Base-by-base conservation (phyloP, 371 early-diverging fungal species). In the Rhizopus sp. region DNA sequence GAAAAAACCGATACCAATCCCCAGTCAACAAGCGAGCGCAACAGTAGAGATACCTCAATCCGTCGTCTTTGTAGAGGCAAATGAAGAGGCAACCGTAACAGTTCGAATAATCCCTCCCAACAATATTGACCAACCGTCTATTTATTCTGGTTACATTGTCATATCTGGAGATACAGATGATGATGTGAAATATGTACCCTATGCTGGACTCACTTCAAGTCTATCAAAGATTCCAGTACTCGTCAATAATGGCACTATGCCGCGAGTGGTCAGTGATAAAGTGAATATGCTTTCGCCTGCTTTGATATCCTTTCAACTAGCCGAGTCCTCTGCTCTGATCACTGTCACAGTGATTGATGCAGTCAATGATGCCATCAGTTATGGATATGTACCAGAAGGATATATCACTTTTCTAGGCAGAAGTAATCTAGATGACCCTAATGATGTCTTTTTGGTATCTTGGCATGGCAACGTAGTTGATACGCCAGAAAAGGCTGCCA, bases 81-180 rank as follows among this genome's bases (percentile, higher is more conserved):
- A 67, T 31, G 55, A 47, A 9, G 57, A 61, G 35, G 47, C 38
- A 13, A 69, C 69, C 40, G 49, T 78, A 0, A 61, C 62, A 5
- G 51, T 78, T 2, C 60, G 57, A 8, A 72, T 78, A 15, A 12
- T 29, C 4, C 71, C 75, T 2, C 78, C 75, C 8, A 29, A 23
- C 4, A 53, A 51, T 13, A n/a, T 61, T 0, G 40, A 30, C 2
- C 30, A 44, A 0, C 72, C 75, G 1, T 66, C 71, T 0, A 73
- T 78, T 15, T 78, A 78, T 48, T 75, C 75, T 5, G 78, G 78
- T 0, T 75, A 63, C 46, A 63, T 78, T 37, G 42, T 46, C 3
- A 47, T 78, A 2, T 49, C 57, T 0, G 68, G 68, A 35, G 54
- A 37, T 3, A 46, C 48, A 7, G 60, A 53, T 0, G 40, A 46